Base-by-base conservation (phyloP, 495 filamentous ascomycete genomes). In the Bathelium albidoporum region DNA sequence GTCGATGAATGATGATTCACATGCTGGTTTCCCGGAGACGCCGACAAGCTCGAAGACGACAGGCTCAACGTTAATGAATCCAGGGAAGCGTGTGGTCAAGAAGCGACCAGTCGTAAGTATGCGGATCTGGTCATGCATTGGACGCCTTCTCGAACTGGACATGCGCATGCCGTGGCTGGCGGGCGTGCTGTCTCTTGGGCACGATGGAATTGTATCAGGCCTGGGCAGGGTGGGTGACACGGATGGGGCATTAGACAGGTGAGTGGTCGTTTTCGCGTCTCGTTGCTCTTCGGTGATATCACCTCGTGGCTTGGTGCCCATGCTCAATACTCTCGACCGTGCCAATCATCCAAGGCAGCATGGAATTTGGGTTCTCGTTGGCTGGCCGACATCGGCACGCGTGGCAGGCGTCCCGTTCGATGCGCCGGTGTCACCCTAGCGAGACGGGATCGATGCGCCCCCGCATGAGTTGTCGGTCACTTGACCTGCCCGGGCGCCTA, bases 211-310 rank as follows among this genome's bases (percentile, higher is more conserved):
- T 69, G 72, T 93, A 68, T 77, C 77, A 67, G 88, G 90, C 43
- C 88, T 89, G 66, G 87, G 90, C 68, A 79, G 76, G 74, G 72
- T 95, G 41, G 90, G 88, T 74, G 80, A 80, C 71, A 83, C 87
- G 10, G 82, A 91, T 74, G 86, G 90, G 62, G 80, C 85, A 68
- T 78, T 96, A 74, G 90, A 97, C 82, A 92, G 89, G 91, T 97
- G 84, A 87, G 91, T 84, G 63, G 32, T 60, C 67, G 5, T 67
- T 66, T 60, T 66, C 59, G 68, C 59, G 28, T 70, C 32, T 39
- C 41, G 28, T 64, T 43, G 43, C 52, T 73, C 68, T 62, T 1
- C 4, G 14, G 29, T 63, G 36, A 58, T 63, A 34, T 59, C 53
- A 49, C 20, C 26, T 10, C 18, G 14, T 63, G 18, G 32, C 49